Evolutionary conservation across 108 stramenopile species (phyloP), one percentile per base, ranked within the genome.

Genomic region (Skeletonema potamos): DNA sequence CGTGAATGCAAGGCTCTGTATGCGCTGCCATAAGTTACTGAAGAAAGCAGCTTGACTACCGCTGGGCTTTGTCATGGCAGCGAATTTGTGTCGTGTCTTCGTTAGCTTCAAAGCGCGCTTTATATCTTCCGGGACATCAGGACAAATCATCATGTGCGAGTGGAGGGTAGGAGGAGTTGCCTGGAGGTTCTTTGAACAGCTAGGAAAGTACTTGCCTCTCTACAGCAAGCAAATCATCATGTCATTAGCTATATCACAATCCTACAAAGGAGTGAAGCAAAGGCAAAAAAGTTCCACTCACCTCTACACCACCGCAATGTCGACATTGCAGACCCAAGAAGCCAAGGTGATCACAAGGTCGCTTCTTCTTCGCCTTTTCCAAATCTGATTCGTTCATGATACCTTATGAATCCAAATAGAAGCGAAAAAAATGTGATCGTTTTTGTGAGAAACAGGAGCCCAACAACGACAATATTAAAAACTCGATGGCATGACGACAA

Each of bases 121-220:
- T 8, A 74, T 27, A 4, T 27, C 17, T 26, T 44, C 54, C 1
- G 79, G 72, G 66, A 61, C 58, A 27, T 34, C 39, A 6, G 54
- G 20, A 51, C 77, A 79, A 26, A 54, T 64, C 26, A 73, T 46
- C 10, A 79, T 43, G 59, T 79, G 77, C n/a, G 65, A 37, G 17
- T 79, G 63, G 2, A 79, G 51, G 3, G 71, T 79, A 9, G 43
- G 51, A 1, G 72, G 66, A 26, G 29, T 34, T 7, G 77, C 70
- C 17, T 59, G 59, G 7, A 79, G 22, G 34, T 67, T 71, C 59
- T 79, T 79, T 3, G 22, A 13, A 5, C 22, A 55, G 1, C 58
- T 46, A 9, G 77, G 77, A 32, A 79, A 79, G 48, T 67, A 59
- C 13, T 17, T 57, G 1, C 70, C 77, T 33, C 32, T 55, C n/a